Evolutionary conservation across 2,329 filamentous ascomycete species (phyloP), one percentile per base, ranked within the genome.

Genomic region (Xylariaceae sp.): DNA sequence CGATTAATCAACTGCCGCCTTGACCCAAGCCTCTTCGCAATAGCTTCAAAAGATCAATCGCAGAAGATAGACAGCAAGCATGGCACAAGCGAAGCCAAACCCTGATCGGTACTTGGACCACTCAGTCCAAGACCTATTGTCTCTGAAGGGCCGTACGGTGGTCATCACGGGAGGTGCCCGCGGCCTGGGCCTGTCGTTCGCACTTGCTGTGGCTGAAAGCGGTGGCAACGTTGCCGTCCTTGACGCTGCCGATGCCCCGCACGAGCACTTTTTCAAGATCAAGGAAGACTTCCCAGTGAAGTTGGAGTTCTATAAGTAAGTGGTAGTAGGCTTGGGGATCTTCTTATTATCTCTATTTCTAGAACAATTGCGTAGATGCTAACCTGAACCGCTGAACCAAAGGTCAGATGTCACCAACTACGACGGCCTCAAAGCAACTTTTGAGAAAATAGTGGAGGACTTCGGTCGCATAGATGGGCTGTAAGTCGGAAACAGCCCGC

Each of bases 231-330:
- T 49, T 38, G 47, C 47, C 12, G 42, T 49, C 6, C 41, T 49
- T 33, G 47, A 49, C 27, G 42, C 42, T 22, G 47, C 47, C 14
- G 42, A 49, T 18, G 42, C 36, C 9, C 49, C 49, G 17, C 49
- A 52, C 30, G 49, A 52, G 11, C 46, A 52, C 30, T 52, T 52
- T 31, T 49, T 41, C 33, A 44, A 49, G 19, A 45, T 52, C 27
- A 36, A 52, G 42, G 42, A 48, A 30, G 40, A 45, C 14, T 52
- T 52, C 39, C 33, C 36, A 31, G 45, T 52, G 2, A 52, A 52
- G 18, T 32, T 52, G 11, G 45, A 18, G 30, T 52, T 44, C 18
- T 52, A 52, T 27, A 33, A 49, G 47, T 49, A 31, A 45, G 47
- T 44, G 1, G 15, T 33, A 11, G 4, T 17, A 18, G 11, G 15